Evolutionary conservation across 768 basidiomycete species (phyloP).

Genomic region (Daedaleopsis nitida): DNA sequence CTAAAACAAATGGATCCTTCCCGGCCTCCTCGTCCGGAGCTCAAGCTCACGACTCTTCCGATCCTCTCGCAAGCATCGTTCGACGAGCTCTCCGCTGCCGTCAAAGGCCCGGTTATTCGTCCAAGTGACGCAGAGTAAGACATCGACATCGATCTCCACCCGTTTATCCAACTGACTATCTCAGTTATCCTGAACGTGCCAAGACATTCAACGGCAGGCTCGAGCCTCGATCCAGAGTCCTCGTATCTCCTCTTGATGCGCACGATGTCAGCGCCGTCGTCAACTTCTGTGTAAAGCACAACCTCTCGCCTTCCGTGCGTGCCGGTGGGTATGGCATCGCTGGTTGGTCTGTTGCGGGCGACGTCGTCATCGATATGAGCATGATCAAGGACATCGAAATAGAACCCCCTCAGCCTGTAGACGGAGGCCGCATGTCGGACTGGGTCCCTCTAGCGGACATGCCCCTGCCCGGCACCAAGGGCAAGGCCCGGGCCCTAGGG

Average conservation of each 20-base stretch:
- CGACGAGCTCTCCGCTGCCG: constrained; percentile 18
- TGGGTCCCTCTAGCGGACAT: constrained; percentile 66
- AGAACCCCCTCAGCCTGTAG: constrained; percentile 47
- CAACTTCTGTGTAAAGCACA: constrained; percentile 71
- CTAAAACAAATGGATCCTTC: background rate
- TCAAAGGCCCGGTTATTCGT: constrained; percentile 23
- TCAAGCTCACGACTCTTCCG: background rate
- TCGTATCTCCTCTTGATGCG: constrained; percentile 76
- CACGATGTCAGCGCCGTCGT: constrained; percentile 81
- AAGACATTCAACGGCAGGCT: constrained; percentile 33
- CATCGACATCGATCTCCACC: background rate
- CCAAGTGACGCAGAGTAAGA: constrained; percentile 22
- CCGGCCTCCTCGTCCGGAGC: background rate
- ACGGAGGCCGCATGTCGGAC: constrained; percentile 32
- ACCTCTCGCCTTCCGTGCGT: constrained; percentile 77
- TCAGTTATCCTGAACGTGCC: constrained; percentile 27
- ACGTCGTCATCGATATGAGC: constrained; percentile 81
- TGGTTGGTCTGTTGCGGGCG: constrained; percentile 86
- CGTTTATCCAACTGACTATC: background rate
- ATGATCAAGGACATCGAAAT: constrained; percentile 69
- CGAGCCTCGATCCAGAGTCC: constrained; percentile 18
- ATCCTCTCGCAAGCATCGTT: constrained; percentile 7
- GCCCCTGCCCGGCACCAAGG: constrained; percentile 53
- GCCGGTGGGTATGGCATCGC: constrained; percentile 92
- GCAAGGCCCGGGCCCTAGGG: constrained; percentile 41